These are phyloP conservation scores for Xylariaceae sp. DNA, from an alignment of 2,329 filamentous ascomycete species.

Conservation along the genomic window DNA sequence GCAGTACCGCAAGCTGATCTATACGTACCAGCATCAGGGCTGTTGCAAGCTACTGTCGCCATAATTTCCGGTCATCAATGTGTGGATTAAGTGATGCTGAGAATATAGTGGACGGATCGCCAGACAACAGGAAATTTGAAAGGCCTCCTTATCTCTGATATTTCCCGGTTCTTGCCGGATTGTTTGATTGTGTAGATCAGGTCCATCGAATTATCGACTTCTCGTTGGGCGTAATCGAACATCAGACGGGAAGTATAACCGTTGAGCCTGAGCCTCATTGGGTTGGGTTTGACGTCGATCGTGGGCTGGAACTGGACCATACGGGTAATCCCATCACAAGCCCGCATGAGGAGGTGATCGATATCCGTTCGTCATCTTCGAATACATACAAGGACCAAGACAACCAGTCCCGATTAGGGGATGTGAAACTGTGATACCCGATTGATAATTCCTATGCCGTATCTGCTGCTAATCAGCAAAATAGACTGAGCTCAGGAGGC, in stretches of 20 bases:
- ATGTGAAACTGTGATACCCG: background rate
- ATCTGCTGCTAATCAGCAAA: background rate
- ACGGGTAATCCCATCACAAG: background rate
- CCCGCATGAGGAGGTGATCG: background rate
- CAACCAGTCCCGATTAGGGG: background rate
- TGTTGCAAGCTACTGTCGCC: conserved; percentile 1
- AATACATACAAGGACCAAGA: background rate
- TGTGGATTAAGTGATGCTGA: conserved; percentile 8
- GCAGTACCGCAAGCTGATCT: conserved; percentile 18
- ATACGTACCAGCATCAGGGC: conserved; percentile 12
- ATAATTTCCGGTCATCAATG: conserved; percentile 8
- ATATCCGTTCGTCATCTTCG: background rate
- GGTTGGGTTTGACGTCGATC: background rate
- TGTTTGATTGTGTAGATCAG: background rate
- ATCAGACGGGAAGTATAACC: background rate
- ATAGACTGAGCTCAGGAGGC: background rate
- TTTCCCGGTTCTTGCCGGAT: background rate
- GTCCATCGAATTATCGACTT: background rate
- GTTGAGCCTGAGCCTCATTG: background rate
- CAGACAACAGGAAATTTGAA: background rate
- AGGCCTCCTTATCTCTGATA: background rate
- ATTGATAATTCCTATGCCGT: background rate
- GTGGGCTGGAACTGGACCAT: background rate
- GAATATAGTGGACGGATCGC: background rate
- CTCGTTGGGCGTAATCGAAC: background rate